These are phyloP conservation scores for Auricularia sp. DNA, from an alignment of 768 basidiomycete species.

Conservation along the genomic window DNA sequence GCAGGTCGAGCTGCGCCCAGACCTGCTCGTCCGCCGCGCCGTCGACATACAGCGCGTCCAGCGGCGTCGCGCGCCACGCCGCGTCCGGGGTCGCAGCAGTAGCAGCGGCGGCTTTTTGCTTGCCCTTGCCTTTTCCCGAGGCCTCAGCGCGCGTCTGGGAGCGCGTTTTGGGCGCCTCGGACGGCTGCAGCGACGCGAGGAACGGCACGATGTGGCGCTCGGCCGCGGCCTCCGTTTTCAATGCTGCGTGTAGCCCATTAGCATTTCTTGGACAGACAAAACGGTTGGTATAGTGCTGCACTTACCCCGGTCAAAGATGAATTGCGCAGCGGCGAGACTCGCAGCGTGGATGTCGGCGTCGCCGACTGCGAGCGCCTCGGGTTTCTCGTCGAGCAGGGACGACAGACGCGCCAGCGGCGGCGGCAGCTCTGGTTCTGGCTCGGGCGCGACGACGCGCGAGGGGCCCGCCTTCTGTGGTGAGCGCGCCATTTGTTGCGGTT, in stretches of 20 bases:
- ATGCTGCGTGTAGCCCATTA: constrained; percentile 29
- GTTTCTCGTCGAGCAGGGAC: constrained; percentile 39
- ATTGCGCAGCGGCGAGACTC: constrained; percentile 60
- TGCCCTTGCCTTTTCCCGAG: neutral
- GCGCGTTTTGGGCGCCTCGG: constrained; percentile 63
- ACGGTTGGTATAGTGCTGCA: neutral
- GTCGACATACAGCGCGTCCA: constrained; percentile 63
- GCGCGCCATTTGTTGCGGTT: neutral
- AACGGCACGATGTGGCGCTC: constrained; percentile 54
- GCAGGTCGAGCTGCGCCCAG: constrained; percentile 89
- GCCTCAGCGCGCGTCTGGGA: constrained; percentile 41
- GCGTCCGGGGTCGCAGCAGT: neutral
- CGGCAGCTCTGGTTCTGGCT: neutral
- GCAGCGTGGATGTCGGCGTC: constrained; percentile 42
- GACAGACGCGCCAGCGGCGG: constrained; percentile 2
- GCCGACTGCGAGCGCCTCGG: constrained; percentile 47
- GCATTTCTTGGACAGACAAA: no score
- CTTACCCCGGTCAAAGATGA: constrained; percentile 67
- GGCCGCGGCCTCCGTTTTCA: constrained; percentile 58
- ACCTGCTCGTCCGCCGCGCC: constrained; percentile 79
- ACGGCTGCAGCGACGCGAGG: constrained; percentile 55
- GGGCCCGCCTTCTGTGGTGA: neutral
- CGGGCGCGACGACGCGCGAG: neutral
- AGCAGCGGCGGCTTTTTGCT: neutral
- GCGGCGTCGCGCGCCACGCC: constrained; percentile 44